Base-by-base conservation (phyloP, 805 yeast species). In the Myxozyma kluyveri region DNA sequence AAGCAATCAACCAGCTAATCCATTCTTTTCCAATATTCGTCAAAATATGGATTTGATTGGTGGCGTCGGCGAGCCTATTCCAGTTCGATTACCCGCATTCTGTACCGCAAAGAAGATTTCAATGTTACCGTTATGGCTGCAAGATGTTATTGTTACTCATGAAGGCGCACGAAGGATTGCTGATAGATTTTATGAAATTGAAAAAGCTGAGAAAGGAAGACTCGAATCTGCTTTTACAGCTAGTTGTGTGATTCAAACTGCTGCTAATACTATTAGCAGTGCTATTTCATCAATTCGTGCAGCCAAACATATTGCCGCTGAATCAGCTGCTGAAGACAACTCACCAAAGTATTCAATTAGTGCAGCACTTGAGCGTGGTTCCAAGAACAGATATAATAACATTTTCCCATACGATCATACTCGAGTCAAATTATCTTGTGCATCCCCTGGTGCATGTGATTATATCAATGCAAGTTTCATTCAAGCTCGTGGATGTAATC, bases 391-490 rank as follows among this genome's bases (percentile, higher is more conserved):
- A 54, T 90, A 90, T 72, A 85, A 86, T 62, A 95, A 90, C 66
- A 86, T 90, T 39, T 84, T 86, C 63, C 89, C 96, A 3, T 90
- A 80, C 68, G 95, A 87, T 64, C 91, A 86, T 63, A 79, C 95
- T 3, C 74, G 96, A 52, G 96, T 91, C 10, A 79, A 78, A 53
- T 70, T 87, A 42, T 67, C 68, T 49, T 60, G 65, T 12, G 39
- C 46, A 24, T 37, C 32, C 12, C 49, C 54, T 10, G 56, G 48
- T 4, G 21, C 44, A 41, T 67, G 72, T 49, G 88, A 83, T 64
- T 90, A 91, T 66, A 86, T 90, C 61, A 90, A 90, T 69, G 99
- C 97, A 0, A 85, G 88, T 43, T 86, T 83, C 67, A 69, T 87
- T 31, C 45, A 59, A 57, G 63, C 78, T 61, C 60, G 63, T 61